These are phyloP conservation scores for Fusarium virguliforme DNA, from an alignment of 2,329 filamentous ascomycete species.

Conservation along the genomic window DNA sequence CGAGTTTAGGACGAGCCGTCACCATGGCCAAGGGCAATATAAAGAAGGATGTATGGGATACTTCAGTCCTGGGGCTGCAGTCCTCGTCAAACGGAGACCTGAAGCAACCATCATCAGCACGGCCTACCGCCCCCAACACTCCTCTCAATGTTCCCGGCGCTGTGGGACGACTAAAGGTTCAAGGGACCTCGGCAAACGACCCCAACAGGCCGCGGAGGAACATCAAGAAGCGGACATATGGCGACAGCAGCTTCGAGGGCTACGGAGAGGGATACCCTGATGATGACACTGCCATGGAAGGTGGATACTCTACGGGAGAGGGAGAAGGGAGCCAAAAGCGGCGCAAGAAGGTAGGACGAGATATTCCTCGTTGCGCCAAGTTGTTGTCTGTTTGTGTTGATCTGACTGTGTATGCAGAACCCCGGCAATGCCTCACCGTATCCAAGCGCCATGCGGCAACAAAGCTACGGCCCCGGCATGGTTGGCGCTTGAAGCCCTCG, in stretches of 20 bases:
- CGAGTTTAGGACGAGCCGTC: slow-evolving; percentile 66
- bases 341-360: slow-evolving; percentile 73
- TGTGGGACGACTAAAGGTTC: slow-evolving; percentile 59
- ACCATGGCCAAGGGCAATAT: slow-evolving; percentile 73
- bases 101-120: slow-evolving; percentile 62
- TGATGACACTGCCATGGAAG: slow-evolving; percentile 72
- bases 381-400: slow-evolving; percentile 42
- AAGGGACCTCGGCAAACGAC: slow-evolving; percentile 61
- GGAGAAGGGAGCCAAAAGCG: slow-evolving; percentile 77
- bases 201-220: slow-evolving; percentile 73
- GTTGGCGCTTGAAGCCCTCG: slow-evolving; percentile 65
- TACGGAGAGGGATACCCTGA: slow-evolving; percentile 82
- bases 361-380: slow-evolving; percentile 30
- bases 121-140: slow-evolving; percentile 69
- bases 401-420: slow-evolving; percentile 65
- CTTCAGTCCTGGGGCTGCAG: slow-evolving; percentile 72
- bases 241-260: slow-evolving; percentile 81
- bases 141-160: slow-evolving; percentile 60
- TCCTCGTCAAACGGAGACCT: slow-evolving; percentile 58
- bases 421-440: slow-evolving; percentile 62
- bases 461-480: slow-evolving; percentile 73
- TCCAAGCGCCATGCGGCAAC: slow-evolving; percentile 63
- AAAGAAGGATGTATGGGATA: slow-evolving; percentile 70
- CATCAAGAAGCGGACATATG: slow-evolving; percentile 82
- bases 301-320: slow-evolving; percentile 81